These are phyloP conservation scores for Sorghum bicolor DNA, from an alignment of 176 grass and related monocot species.

Conservation along the genomic window Sorghum_bicolor_NCBIv3 NC_012873.2:52932501-52933000, in stretches of 20 bases:
- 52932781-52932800: slow-evolving; percentile 67
- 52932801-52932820: slow-evolving; percentile 90
- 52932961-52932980: not conserved
- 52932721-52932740: slow-evolving; percentile 84
- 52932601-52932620: not conserved
- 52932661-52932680: slow-evolving; percentile 32
- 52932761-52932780: slow-evolving; percentile 86
- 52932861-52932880: slow-evolving; percentile 63
- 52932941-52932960: slow-evolving; percentile 29
- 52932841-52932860: slow-evolving; percentile 82
- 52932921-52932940: slow-evolving; percentile 69
- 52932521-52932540: not conserved
- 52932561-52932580: too few relatives aligned
- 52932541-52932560: not conserved
- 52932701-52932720: slow-evolving; percentile 75
- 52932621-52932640: slow-evolving; percentile 48
- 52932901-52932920: slow-evolving; percentile 49
- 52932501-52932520: slow-evolving; percentile 6
- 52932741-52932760: slow-evolving; percentile 83
- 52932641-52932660: slow-evolving; percentile 76
- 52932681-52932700: slow-evolving; percentile 64
- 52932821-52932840: slow-evolving; percentile 71
- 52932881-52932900: slow-evolving; percentile 45
- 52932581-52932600: not conserved
- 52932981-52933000: slow-evolving; percentile 51